Evolutionary conservation across 768 basidiomycete genomes (phyloP), one percentile per base, ranked within the genome.

Genomic region (Phlegmacium glaucopus): DNA sequence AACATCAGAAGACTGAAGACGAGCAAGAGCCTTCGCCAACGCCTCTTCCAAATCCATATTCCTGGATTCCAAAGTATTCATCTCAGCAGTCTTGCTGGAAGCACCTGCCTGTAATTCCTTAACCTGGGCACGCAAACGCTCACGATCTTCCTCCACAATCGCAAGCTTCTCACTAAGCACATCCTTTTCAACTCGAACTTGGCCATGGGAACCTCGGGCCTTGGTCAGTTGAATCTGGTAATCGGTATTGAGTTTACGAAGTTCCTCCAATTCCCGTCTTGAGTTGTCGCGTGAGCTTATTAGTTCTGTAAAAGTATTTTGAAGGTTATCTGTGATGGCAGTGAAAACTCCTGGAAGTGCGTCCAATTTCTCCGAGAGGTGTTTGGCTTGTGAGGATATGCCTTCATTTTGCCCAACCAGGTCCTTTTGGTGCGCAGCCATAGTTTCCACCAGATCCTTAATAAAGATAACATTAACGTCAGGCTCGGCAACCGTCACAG

Each of bases 101-200:
- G 64, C 66, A 15, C 67, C 58, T 3, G 66, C 57, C 52, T 86
- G 78, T 34, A 79, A 43, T 45, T 80, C 80, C 49, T 82, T 81
- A 15, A 82, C 60, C 51, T 84, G 79, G 3, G 59, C 53, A 35
- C 77, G 77, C 37, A 88, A 61, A 4, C 67, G 65, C 16, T 91
- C 85, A 16, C 87, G 79, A 44, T 91, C 88, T 25, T 62, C 70
- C 61, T 91, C 89, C 0, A 72, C 71, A 17, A 70, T 69, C 17
- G 62, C 67, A 26, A 88, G 66, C 52, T 86, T 85, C 52, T 90
- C 86, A 16, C 58, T 65, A 39, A 90, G 61, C 30, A 79, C 68
- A 41, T 91, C 90, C 66, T 90, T 93, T 71, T 93, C 90, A 11
- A 87, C 87, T 12, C 87, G 81, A 5, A 86, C 77, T 59, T 87